A percentile compares a stretch with the other conserved stretches of the same genome.
Conservation (phyloP, 306 rosid species). For the Quercus ilex region DNA sequence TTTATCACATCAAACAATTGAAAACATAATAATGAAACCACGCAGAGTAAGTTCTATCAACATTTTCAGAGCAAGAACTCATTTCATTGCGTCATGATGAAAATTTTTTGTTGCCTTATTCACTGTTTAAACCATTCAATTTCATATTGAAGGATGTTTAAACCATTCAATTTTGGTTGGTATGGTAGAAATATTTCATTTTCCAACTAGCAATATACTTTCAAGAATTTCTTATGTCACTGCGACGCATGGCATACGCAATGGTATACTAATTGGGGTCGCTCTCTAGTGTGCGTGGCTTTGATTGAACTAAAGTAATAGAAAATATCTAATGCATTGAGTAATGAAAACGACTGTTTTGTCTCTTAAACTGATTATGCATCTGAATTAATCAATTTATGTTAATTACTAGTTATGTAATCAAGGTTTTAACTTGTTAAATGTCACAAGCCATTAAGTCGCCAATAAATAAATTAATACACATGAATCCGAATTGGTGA, state of each 20-base stretch:
- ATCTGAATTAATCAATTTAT: too few relatives aligned
- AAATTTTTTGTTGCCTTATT: conserved; percentile 45
- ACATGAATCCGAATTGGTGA: too few relatives aligned
- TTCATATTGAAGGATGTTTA: too few relatives aligned
- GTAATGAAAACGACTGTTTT: too few relatives aligned
- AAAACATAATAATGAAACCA: too few relatives aligned
- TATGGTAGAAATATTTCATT: conserved; percentile 64
- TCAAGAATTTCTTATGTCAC: conserved; percentile 53
- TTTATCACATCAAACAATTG: too few relatives aligned
- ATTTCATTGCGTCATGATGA: conserved; percentile 15
- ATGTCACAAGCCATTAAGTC: too few relatives aligned
- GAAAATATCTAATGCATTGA: too few relatives aligned
- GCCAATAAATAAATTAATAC: too few relatives aligned
- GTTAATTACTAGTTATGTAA: too few relatives aligned
- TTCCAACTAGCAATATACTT: conserved; percentile 62
- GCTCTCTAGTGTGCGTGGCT: conserved; percentile 22
- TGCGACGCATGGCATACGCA: conserved; percentile 48
- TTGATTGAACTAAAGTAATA: conserved; percentile 14
- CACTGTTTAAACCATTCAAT: conserved; percentile 22
- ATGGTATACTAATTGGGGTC: conserved; percentile 7
- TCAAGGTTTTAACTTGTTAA: too few relatives aligned
- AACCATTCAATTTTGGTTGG: conserved; percentile 33
- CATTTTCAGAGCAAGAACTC: not conserved
- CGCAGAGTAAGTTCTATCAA: conserved; percentile 9
- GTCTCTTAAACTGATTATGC: too few relatives aligned